Evolutionary conservation across 345 rosid species (phyloP), one percentile per base, ranked within the genome.

Genomic region (Populus ilicifolia): DNA sequence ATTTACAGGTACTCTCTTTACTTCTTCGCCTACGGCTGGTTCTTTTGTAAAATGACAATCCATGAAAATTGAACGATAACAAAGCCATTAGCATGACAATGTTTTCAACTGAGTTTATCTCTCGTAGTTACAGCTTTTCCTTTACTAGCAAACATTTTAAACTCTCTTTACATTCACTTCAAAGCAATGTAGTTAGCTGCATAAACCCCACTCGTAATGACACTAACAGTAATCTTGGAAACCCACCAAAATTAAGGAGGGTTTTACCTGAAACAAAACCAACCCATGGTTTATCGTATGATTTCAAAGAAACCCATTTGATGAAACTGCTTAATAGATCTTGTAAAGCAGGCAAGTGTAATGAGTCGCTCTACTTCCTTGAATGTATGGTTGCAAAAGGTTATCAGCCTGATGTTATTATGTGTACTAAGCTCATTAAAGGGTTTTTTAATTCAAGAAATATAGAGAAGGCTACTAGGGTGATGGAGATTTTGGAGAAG

Each of bases 341-440:
- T 54, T 87, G 90, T 69, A 91, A 85, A 72, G 81, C 86, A 29
- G 89, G 94, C 23, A 89, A 89, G 39, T 88, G 82, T 80, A 78
- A 70, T 29, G 97, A 92, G 74, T 80, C 97, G 17, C 89, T 94
- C 7, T 90, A 90, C 50, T 85, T 89, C 75, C 94, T 92, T 59
- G 98, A 91, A 83, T 83, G 79, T 44, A 86, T 92, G 88, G 89
- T 89, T 7, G 83, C 76, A 30, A 89, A 87, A 72, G 92, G 90
- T 17, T 87, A 86, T 77, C 87, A 77, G 27, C 97, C 94, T 14
- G 96, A 92, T 75, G 92, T 89, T 48, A 79, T 92, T 30, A 74
- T 84, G 61, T 94, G 97, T 75, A 94, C 97, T 9, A 90, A 88
- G 90, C 94, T 94, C 79, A 87, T 92, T 14, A 89, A 90, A 82